phyloP scores from a whole-genome alignment of 116 monocot species.

The Papilionanthe hybrid region DNA sequence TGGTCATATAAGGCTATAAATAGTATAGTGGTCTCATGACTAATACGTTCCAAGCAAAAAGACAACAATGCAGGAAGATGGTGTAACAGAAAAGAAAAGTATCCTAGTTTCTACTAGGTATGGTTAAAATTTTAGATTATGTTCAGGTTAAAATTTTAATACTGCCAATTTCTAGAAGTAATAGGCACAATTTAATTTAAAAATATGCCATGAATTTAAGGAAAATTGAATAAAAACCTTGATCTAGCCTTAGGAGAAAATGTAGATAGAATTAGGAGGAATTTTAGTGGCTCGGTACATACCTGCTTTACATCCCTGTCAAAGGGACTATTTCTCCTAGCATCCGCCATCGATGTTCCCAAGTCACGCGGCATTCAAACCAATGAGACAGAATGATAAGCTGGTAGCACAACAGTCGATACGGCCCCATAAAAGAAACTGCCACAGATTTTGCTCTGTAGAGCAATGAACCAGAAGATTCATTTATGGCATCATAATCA shows the following conservation, averaged over 20 bases:
- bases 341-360: conserved; percentile 36
- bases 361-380: conserved; percentile 8
- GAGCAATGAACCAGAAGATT: conserved; percentile 8
- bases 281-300: not conserved
- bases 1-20: too few species aligned
- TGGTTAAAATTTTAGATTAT: too few species aligned
- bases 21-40: too few species aligned
- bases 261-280: not conserved
- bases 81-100: too few species aligned
- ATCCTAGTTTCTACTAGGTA: too few species aligned
- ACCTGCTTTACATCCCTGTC: conserved; percentile 68
- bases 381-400: conserved; percentile 4
- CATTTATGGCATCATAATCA: conserved; percentile 17
- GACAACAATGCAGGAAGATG: too few species aligned
- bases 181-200: not conserved
- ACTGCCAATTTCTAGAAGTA: too few species aligned
- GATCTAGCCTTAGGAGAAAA: not conserved
- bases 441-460: not conserved
- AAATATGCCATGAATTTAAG: not conserved
- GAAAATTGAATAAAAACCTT: not conserved
- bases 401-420: not conserved
- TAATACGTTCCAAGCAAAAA: too few species aligned
- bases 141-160: too few species aligned
- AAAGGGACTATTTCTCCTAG: conserved; percentile 27
- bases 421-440: conserved; percentile 18